A percentile compares a stretch with the other conserved stretches of the same genome.
Conservation (phyloP, 2,329 filamentous ascomycete genomes). For the Colletotrichum gloeosporioides region DNA sequence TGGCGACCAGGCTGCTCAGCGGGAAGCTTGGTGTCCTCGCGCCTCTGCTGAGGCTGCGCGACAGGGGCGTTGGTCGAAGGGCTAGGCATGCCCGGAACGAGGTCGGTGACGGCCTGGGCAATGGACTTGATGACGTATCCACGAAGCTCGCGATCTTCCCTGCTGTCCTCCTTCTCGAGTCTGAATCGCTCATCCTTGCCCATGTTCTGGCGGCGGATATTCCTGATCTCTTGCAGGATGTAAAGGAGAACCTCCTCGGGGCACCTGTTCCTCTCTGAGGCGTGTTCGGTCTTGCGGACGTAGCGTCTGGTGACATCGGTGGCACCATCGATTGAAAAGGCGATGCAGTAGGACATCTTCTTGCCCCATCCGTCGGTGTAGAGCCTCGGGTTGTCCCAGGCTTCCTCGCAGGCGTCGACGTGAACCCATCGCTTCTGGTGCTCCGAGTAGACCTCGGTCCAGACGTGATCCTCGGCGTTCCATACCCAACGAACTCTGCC, state of each 20-base stretch:
- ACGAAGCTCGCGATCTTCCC: constrained; percentile 77
- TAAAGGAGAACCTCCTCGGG: constrained; percentile 90
- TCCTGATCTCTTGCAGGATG: constrained; percentile 90
- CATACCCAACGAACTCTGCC: constrained; percentile 95
- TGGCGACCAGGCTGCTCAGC: constrained; percentile 63
- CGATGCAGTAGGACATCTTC: constrained; percentile 96
- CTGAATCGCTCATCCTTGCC: constrained; percentile 84
- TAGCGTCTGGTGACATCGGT: constrained; percentile 72
- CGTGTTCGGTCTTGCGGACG: constrained; percentile 74
- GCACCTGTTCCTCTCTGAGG: constrained; percentile 77
- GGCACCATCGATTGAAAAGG: constrained; percentile 88
- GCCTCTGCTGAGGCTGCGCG: constrained; percentile 28
- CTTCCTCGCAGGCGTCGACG: constrained; percentile 91
- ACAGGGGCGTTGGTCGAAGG: constrained; percentile 26
- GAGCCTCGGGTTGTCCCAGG: constrained; percentile 91
- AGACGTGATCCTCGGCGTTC: constrained; percentile 97
- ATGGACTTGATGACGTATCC: constrained; percentile 77
- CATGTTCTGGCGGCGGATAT: constrained; percentile 82
- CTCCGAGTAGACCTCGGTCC: constrained; percentile 97
- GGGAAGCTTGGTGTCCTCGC: constrained; percentile 65
- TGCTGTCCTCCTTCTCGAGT: constrained; percentile 79
- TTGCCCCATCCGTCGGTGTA: constrained; percentile 96
- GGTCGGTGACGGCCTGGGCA: constrained; percentile 73
- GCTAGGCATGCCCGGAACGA: constrained; percentile 57
- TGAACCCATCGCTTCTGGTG: constrained; percentile 96